Evolutionary conservation across 495 filamentous ascomycete species (phyloP).

Genomic region (Daldinia bambusicola): DNA sequence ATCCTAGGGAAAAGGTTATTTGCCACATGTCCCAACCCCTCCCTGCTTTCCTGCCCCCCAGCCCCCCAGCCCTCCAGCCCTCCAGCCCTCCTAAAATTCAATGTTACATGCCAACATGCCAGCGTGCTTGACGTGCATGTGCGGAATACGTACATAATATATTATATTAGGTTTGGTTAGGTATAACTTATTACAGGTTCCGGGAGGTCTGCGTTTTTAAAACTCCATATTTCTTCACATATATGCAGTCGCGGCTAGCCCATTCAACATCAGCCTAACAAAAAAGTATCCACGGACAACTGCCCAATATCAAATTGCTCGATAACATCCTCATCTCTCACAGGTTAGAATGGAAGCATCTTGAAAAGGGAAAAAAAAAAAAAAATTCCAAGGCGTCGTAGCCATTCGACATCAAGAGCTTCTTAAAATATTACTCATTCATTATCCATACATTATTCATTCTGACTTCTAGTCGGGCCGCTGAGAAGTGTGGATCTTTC

Average conservation of each 20-base stretch:
- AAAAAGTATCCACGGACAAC: neutral
- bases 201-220: neutral
- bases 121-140: too few relatives aligned
- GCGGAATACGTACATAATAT: too few relatives aligned
- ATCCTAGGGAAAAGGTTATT: neutral
- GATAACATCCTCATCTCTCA: neutral
- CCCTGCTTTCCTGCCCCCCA: too few relatives aligned
- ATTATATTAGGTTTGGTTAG: too few relatives aligned
- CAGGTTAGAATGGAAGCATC: neutral
- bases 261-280: slow-evolving; percentile 5
- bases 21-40: too few relatives aligned
- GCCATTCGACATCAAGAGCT: neutral
- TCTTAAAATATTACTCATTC: neutral
- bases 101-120: too few relatives aligned
- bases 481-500: neutral
- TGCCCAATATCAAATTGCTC: slow-evolving; percentile 7
- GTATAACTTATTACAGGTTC: too few relatives aligned
- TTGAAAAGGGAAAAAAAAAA: too few relatives aligned
- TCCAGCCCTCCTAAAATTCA: too few relatives aligned
- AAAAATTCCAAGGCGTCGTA: neutral
- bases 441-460: neutral
- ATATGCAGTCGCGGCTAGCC: neutral
- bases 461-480: neutral
- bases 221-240: slow-evolving; percentile 1
- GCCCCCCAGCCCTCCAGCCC: too few relatives aligned